These are phyloP conservation scores for Nematodospora valgi DNA, from an alignment of 805 yeast species.

Conservation along the genomic window DNA sequence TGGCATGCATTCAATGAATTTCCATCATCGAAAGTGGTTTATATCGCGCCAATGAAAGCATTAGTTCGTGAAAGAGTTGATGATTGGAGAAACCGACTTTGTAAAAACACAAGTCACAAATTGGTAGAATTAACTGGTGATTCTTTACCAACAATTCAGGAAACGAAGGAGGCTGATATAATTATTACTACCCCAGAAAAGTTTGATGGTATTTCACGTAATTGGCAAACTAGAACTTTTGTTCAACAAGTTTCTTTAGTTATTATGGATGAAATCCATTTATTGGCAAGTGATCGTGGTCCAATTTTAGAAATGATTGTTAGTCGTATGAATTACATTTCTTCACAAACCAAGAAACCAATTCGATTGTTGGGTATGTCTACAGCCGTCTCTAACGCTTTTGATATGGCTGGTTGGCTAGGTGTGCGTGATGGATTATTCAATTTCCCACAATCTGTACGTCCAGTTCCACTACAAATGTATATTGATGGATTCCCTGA, in stretches of 20 bases:
- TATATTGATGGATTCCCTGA: conserved; percentile 85
- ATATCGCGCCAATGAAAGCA: conserved; percentile 89
- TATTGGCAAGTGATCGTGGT: conserved; percentile 82
- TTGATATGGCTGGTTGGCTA: conserved; percentile 83
- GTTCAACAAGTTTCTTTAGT: conserved; percentile 73
- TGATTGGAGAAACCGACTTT: conserved; percentile 65
- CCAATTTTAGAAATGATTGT: conserved; percentile 87
- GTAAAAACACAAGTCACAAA: conserved; percentile 42
- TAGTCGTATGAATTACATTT: conserved; percentile 76
- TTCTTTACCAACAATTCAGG: conserved; percentile 67
- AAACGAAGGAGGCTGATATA: conserved; percentile 66
- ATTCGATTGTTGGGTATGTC: conserved; percentile 74
- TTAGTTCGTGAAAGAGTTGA: conserved; percentile 79
- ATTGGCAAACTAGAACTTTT: conserved; percentile 76
- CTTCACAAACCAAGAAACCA: conserved; percentile 56
- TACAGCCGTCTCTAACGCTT: conserved; percentile 82
- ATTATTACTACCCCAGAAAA: conserved; percentile 84
- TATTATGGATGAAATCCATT: conserved; percentile 83
- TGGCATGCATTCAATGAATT: conserved; percentile 90
- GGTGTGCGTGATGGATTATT: conserved; percentile 72
- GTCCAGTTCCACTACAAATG: conserved; percentile 86
- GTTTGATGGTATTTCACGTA: conserved; percentile 83
- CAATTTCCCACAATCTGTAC: conserved; percentile 76
- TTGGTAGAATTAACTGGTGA: conserved; percentile 83
- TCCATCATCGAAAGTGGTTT: conserved; percentile 78